These are phyloP conservation scores for Solanum ahanhuiri DNA, from an alignment of 257 asterid genomes.

Conservation along the genomic window DNA sequence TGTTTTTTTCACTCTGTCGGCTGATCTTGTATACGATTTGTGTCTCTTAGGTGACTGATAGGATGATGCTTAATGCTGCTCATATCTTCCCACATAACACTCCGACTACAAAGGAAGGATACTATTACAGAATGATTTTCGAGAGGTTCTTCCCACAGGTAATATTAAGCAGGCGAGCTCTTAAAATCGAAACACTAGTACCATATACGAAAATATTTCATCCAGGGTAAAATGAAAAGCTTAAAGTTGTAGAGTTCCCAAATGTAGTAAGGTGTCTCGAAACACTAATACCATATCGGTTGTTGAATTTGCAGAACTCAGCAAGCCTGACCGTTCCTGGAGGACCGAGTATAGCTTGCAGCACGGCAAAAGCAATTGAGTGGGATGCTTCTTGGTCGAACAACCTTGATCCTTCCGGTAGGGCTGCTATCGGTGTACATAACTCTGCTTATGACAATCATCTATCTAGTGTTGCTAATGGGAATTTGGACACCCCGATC, in stretches of 20 bases:
- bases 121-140: slow-evolving; percentile 79
- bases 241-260: neutral
- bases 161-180: neutral
- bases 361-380: slow-evolving; percentile 72
- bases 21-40: neutral
- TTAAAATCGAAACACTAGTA: neutral
- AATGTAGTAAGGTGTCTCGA: neutral
- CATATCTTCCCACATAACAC: slow-evolving; percentile 85
- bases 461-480: slow-evolving; percentile 14
- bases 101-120: slow-evolving; percentile 85
- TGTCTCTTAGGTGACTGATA: slow-evolving; percentile 52
- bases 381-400: slow-evolving; percentile 95
- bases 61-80: slow-evolving; percentile 80
- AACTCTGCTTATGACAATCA: slow-evolving; percentile 57
- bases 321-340: slow-evolving; percentile 81
- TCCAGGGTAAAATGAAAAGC: neutral
- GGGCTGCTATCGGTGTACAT: slow-evolving; percentile 93
- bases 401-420: slow-evolving; percentile 82
- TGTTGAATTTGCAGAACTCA: slow-evolving; percentile 45
- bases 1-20: neutral
- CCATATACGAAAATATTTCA: neutral
- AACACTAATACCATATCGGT: neutral
- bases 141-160: slow-evolving; percentile 99
- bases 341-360: slow-evolving; percentile 88
- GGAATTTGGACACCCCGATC: slow-evolving; percentile 18